Base-by-base conservation (phyloP, 805 yeast species). In the Candida jianshihensis region DNA sequence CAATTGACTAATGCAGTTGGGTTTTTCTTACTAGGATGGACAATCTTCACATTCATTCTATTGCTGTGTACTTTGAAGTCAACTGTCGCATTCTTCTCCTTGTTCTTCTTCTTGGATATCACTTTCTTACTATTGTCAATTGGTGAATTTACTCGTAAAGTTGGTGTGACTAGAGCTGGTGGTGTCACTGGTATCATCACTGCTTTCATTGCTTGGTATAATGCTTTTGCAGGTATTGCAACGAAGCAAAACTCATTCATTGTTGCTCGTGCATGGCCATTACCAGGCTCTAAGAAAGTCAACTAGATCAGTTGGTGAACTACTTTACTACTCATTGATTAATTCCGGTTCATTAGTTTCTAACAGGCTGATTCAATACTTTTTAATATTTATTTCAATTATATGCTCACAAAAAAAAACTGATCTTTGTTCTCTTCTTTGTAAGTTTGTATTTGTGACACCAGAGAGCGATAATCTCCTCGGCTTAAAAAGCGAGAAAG, bases 151-250 rank as follows among this genome's bases (percentile, higher is more conserved):
- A 47, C 71, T 3, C 68, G 67, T 15, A 61, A 57, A 18, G 52
- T 47, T 18, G 61, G 61, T 20, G 58, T 67, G 31, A 57, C 63
- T 10, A 66, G 60, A 45, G 81, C 78, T 24, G 81, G 75, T 34
- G 83, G 82, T 39, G 68, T 70, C 17, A 49, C 72, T 34, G 81
- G 81, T 22, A 56, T 75, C 19, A 56, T 75, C 19, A 65, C 78
- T 15, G 66, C 80, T 0, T 57, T 72, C 38, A 40, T 71, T 33
- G 80, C 78, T 6, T 75, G 74, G 73, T 77, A 73, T 52, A 75
- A 74, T 47, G 81, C 81, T 3, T 71, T 63, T 46, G 79, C 78
- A 6, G 81, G 81, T 61, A 50, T 71, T 28, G 76, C 81, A n/a
- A 77, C 70, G 31, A 54, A 55, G 22, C 72, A 75, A 42, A 81